Evolutionary conservation across 192 early-diverging fungal species (phyloP).

Genomic region (Thamnidium elegans): DNA sequence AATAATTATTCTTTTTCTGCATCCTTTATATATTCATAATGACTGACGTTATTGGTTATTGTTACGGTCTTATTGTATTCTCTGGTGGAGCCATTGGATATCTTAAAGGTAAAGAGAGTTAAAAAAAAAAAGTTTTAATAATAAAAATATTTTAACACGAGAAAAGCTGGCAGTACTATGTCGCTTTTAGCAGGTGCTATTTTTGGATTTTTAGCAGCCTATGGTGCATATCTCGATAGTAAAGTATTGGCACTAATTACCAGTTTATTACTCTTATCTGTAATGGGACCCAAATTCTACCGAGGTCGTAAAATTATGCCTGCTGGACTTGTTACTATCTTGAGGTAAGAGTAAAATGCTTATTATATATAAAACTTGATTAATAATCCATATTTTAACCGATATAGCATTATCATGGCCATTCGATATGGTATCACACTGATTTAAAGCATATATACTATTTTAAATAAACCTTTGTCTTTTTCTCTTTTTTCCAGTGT

Average conservation of each 20-base stretch:
- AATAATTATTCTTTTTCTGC: no score
- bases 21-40: constrained; percentile 5
- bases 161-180: constrained; percentile 21
- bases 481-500: neutral
- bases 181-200: constrained; percentile 34
- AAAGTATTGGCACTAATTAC: constrained; percentile 19
- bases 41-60: constrained; percentile 23
- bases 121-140: neutral
- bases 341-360: constrained; percentile 28
- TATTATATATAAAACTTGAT: neutral
- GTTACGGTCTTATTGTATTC: constrained; percentile 20
- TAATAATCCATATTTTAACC: neutral
- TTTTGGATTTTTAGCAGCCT: constrained; percentile 28
- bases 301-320: constrained; percentile 46
- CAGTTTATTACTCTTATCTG: constrained; percentile 22
- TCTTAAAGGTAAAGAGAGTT: constrained; percentile 5
- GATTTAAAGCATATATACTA: neutral
- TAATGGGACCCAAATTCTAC: constrained; percentile 42
- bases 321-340: constrained; percentile 37
- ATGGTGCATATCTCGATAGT: constrained; percentile 26
- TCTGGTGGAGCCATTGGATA: constrained; percentile 32
- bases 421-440: constrained; percentile 6
- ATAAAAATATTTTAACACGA: neutral
- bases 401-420: constrained; percentile 9
- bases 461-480: neutral